Conservation (phyloP, 495 filamentous ascomycete genomes). For the Penicillium ucsense region DNA sequence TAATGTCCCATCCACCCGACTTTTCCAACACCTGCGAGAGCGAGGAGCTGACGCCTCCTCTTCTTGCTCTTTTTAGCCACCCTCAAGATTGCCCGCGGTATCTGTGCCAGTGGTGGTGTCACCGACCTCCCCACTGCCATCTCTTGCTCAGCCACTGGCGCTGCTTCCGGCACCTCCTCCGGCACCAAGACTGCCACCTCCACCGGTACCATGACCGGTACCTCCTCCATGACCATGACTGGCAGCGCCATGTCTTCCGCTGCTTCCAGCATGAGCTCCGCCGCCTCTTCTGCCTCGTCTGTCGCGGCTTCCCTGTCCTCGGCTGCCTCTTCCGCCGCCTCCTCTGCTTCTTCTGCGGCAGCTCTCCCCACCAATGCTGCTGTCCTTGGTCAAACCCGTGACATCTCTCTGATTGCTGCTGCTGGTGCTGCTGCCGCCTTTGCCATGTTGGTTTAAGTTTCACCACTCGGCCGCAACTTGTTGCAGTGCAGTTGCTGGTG, state of each 20-base stretch:
- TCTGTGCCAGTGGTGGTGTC: constrained; percentile 40
- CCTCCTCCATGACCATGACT: constrained; percentile 3
- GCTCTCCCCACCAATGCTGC: constrained; percentile 27
- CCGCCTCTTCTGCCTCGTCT: constrained; percentile 2
- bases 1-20: background rate
- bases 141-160: constrained; percentile 20
- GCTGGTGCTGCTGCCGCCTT: constrained; percentile 25
- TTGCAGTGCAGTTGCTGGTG: too few species aligned
- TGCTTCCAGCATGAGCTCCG: constrained; percentile 1
- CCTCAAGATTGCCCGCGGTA: constrained; percentile 35
- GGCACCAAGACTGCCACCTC: constrained; percentile 9
- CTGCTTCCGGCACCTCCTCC: constrained; percentile 13
- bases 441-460: constrained; percentile 21
- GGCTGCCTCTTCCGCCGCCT: background rate
- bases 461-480: too few species aligned
- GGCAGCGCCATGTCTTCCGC: constrained; percentile 4
- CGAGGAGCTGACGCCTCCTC: too few species aligned
- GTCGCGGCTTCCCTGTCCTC: background rate
- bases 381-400: constrained; percentile 33
- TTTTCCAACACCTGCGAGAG: too few species aligned
- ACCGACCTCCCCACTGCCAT: constrained; percentile 28
- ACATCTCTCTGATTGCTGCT: constrained; percentile 23
- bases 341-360: constrained; percentile 11
- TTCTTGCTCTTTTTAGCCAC: constrained; percentile 25
- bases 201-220: constrained; percentile 8